Evolutionary conservation across 331 rosid species (phyloP), one percentile per base, ranked within the genome.

Genomic region (Rosa hybrid): DNA sequence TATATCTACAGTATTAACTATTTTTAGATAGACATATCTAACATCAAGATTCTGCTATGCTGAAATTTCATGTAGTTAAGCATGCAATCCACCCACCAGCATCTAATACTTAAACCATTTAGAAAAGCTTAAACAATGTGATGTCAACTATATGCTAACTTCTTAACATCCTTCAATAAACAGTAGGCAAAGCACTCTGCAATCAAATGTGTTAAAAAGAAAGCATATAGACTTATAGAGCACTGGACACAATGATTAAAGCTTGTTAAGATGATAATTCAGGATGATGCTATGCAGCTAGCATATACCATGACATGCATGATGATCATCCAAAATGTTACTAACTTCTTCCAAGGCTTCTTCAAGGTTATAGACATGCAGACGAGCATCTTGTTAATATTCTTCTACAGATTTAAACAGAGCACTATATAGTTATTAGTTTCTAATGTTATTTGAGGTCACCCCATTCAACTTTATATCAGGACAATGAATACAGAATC

Each of bases 51-150:
- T 75, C 27, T 42, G 25, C 44, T 59, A 42, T 44, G 56, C 42
- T 23, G 25, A 27, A 57, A 57, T 42, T 75, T 7, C 25, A 72
- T 17, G 77, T 27, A 34, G 39, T 51, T 9, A 2, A 30, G 46
- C 8, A 7, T 41, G 14, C 46, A 50, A 72, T 23, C 34, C 27
- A 12, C 25, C 12, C 21, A 65, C 12, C 6, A 2, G 63, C 18
- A 8, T 7, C 53, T 27, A 76, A 23, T 27, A 42, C 68, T 69
- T 46, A 23, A 70, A 23, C 51, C 64, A 38, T 54, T 59, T 42
- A 60, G 17, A 78, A 71, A 59, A 45, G 74, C 49, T 14, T 16
- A 45, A 79, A 30, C 25, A 27, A 46, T 42, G 9, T 57, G 83
- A 72, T 49, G 25, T 21, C 18, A 50, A 41, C 13, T n/a, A 39